Evolutionary conservation across 768 basidiomycete genomes (phyloP), one percentile per base, ranked within the genome.

Genomic region (Tricholoma furcatifolium): DNA sequence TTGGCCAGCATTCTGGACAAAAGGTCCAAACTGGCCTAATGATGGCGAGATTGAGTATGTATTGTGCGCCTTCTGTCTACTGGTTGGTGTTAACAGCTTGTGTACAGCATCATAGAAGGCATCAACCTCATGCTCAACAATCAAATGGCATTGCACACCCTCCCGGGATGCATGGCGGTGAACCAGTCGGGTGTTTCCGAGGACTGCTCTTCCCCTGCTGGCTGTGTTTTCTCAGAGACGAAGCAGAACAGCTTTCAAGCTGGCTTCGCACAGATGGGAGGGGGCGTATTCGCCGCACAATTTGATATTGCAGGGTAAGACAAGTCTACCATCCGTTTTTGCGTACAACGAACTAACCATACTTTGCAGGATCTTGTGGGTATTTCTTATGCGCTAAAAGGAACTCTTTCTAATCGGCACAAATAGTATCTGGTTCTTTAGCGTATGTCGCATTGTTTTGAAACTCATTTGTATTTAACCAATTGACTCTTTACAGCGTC

Each of bases 71-170:
- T 6, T 11, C 31, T 20, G 17, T 27, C 15, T 53, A 10, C 30
- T 7, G 12, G 4, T 24, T 32, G 7, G 6, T 6, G 10, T 15
- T 10, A 44, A 17, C 5, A 12, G 21, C 24, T 12, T 5, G 27
- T 24, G 10, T 53, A 73, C 78, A 62, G 88, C 60, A 88, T 91
- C 30, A 82, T 94, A 50, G 93, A 95, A 67, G 88, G 82, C 9
- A 89, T 94, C 57, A 94, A 96, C 68, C 60, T 78, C 46, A 81
- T 85, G 68, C 67, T 71, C 7, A 70, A 75, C 57, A 91, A 91
- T 59, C 89, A 91, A 63, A 82, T 88, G 70, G 80, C 91, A 0
- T 69, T 94, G n/a, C 93, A 94, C 64, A 87, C 90, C 0, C 76
- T 65, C 0, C 63, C 62, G 3, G 77, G 77, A 3, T 80, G 77